These are phyloP conservation scores for Teunomyces barrocoloradensis DNA, from an alignment of 805 yeast species.

Conservation along the genomic window DNA sequence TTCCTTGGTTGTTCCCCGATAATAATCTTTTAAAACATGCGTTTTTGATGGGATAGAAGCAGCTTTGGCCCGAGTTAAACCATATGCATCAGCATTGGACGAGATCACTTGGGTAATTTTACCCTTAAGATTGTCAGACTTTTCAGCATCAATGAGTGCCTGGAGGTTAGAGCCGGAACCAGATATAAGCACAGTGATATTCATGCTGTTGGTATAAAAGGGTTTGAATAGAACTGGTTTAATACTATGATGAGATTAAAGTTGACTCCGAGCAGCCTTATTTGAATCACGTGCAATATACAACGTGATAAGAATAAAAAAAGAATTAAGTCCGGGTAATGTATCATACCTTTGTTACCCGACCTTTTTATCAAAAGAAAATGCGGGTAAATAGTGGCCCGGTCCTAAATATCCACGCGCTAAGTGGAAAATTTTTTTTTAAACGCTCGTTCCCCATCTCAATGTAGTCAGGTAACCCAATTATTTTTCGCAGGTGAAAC, in stretches of 20 bases:
- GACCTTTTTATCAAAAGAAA: not conserved
- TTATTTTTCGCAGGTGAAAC: not conserved
- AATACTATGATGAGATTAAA: slow-evolving; percentile 1
- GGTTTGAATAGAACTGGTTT: not conserved
- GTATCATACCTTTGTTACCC: not conserved
- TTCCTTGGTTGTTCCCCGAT: slow-evolving; percentile 70
- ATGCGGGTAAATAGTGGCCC: slow-evolving; percentile 5
- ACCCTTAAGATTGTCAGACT: slow-evolving; percentile 43
- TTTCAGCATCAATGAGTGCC: slow-evolving; percentile 79
- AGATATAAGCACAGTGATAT: slow-evolving; percentile 78
- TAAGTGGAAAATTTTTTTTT: slow-evolving; percentile 1
- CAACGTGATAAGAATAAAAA: not conserved
- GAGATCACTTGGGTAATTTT: slow-evolving; percentile 78
- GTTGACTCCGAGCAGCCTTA: slow-evolving; percentile 11
- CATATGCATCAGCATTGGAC: slow-evolving; percentile 83
- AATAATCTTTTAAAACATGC: slow-evolving; percentile 72
- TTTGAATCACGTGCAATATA: slow-evolving; percentile 2
- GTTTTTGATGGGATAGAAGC: slow-evolving; percentile 68
- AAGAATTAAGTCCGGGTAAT: slow-evolving; percentile 8
- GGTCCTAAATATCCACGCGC: slow-evolving; percentile 4
- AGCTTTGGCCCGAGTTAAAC: slow-evolving; percentile 72
- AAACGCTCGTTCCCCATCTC: slow-evolving; percentile 1
- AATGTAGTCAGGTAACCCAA: not conserved
- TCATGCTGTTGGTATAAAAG: slow-evolving; percentile 6
- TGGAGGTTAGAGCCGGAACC: slow-evolving; percentile 96